phyloP scores from a whole-genome alignment of 768 basidiomycete genomes.

The Lentinula sp. region DNA sequence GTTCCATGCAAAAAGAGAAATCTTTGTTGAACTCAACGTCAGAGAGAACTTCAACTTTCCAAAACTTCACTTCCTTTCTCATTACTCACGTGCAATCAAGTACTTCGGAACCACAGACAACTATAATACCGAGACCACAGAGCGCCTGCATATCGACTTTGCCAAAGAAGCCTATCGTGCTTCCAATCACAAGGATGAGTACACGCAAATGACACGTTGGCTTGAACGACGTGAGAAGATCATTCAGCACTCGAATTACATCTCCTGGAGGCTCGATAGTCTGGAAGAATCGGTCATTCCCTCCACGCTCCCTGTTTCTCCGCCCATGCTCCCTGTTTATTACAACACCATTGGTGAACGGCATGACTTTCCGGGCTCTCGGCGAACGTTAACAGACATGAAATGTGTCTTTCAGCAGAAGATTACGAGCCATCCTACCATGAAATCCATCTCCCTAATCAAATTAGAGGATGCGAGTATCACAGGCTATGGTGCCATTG shows the following conservation, averaged over 20 bases:
- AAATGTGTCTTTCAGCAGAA: not conserved
- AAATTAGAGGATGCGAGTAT: not conserved
- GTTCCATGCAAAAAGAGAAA: constrained; percentile 16
- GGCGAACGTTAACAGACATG: not conserved
- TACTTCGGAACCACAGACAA: constrained; percentile 18
- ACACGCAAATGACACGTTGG: too few species aligned
- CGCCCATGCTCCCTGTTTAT: constrained; percentile 14
- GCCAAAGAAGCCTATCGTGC: too few species aligned
- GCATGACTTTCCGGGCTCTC: not conserved
- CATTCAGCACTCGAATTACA: too few species aligned
- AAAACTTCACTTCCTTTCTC: too few species aligned
- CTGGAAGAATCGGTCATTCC: too few species aligned
- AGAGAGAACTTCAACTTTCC: too few species aligned
- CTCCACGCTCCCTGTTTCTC: constrained; percentile 14
- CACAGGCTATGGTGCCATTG: not conserved
- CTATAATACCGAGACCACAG: constrained; percentile 21
- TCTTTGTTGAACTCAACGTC: constrained; percentile 18
- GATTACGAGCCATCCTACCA: not conserved
- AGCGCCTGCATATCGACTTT: too few species aligned
- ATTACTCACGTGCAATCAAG: constrained; percentile 13
- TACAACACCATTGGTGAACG: constrained; percentile 13
- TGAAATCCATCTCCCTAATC: not conserved
- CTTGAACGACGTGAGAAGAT: too few species aligned
- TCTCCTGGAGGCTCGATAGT: too few species aligned
- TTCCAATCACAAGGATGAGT: too few species aligned